A percentile compares a stretch with the other conserved stretches of the same genome.
Evolutionary conservation across 108 stramenopile species (phyloP).

Genomic region (Nannochloropsis oceanica): DNA sequence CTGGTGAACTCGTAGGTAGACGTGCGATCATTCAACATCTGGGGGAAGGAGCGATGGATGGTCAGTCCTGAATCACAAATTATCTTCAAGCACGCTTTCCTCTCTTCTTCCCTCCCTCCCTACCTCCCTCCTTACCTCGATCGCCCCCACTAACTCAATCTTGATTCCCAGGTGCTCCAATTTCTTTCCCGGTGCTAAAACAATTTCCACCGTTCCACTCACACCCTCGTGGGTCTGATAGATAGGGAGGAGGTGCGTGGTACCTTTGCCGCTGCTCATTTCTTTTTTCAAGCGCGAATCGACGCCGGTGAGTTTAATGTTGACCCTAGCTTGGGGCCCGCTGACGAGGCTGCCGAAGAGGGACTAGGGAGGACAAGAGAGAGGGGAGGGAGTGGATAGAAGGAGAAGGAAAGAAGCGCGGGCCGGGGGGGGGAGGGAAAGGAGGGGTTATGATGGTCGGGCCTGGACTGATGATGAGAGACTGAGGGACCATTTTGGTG

Average conservation of each 20-base stretch:
- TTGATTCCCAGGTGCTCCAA: conserved; percentile 90
- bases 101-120: not conserved
- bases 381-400: not conserved
- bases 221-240: conserved; percentile 22
- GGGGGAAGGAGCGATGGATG: not conserved
- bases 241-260: not conserved
- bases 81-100: no score
- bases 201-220: conserved; percentile 60
- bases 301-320: not conserved
- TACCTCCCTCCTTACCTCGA: conserved; percentile 44
- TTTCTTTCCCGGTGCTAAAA: conserved; percentile 76
- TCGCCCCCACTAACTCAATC: conserved; percentile 87
- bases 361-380: not conserved
- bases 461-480: no score
- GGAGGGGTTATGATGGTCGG: no score
- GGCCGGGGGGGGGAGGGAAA: no score
- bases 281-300: not conserved
- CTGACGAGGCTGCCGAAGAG: not conserved
- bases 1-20: conserved; percentile 70
- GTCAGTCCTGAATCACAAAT: not conserved
- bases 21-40: conserved; percentile 55
- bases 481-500: no score
- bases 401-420: not conserved
- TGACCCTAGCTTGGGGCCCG: not conserved
- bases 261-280: not conserved